phyloP scores from a whole-genome alignment of 1,284 basidiomycete species.

The Somion occarium region DNA sequence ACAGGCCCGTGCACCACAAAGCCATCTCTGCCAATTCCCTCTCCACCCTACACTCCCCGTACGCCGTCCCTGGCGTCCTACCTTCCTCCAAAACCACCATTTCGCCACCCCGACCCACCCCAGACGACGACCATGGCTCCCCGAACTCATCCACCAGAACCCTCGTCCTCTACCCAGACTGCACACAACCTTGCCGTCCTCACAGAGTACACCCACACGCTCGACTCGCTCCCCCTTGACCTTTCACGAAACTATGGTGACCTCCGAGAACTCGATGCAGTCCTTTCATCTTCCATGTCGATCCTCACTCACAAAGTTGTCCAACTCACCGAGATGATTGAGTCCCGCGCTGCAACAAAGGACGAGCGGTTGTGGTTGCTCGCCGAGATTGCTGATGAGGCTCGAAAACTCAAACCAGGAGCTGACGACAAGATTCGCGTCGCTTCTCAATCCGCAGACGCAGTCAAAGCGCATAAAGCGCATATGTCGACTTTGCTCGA shows the following conservation, averaged over 20 bases:
- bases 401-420: constrained; percentile 86
- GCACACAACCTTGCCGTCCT: constrained; percentile 65
- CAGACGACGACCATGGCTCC: background rate
- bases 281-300: constrained; percentile 83
- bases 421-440: constrained; percentile 99
- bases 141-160: constrained; percentile 9
- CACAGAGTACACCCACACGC: constrained; percentile 84
- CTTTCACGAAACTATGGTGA: constrained; percentile 94
- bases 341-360: constrained; percentile 62
- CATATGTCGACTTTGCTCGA: constrained; percentile 68
- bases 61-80: background rate
- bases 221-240: constrained; percentile 92
- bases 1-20: background rate
- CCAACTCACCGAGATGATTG: constrained; percentile 71
- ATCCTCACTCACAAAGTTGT: constrained; percentile 78
- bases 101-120: background rate
- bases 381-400: constrained; percentile 92
- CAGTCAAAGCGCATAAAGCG: constrained; percentile 65
- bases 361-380: constrained; percentile 85
- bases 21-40: no score
- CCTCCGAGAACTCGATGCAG: constrained; percentile 96
- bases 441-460: constrained; percentile 91
- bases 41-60: background rate
- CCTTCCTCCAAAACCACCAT: background rate
- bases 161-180: constrained; percentile 19